Evolutionary conservation across 2,329 filamentous ascomycete genomes (phyloP).

Genomic region (Exophiala calicioides): DNA sequence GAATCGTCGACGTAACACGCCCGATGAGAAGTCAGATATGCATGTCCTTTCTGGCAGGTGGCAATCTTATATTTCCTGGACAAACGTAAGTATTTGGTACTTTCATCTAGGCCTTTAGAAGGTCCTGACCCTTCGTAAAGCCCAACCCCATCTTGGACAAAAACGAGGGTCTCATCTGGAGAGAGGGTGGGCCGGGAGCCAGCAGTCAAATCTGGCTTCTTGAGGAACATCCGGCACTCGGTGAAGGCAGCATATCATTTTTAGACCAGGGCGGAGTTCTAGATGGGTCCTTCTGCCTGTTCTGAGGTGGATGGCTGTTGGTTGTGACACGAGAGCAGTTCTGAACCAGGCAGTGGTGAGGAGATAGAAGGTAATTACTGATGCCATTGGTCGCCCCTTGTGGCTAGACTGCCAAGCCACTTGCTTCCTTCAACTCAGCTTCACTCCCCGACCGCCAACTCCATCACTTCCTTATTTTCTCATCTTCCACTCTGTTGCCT

Average conservation of each 20-base stretch:
- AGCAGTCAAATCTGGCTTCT: conserved; percentile 92
- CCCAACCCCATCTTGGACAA: conserved; percentile 96
- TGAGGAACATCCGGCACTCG: conserved; percentile 75
- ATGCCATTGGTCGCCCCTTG: no score
- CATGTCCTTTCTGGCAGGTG: conserved; percentile 91
- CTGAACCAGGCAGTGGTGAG: no score
- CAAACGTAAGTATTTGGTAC: conserved; percentile 3
- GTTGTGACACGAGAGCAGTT: no score
- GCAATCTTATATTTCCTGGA: conserved; percentile 89
- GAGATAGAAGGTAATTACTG: no score
- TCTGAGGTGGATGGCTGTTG: no score
- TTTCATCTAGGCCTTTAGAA: background rate
- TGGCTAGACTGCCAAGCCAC: no score
- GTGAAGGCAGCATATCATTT: conserved; percentile 20
- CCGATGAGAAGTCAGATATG: conserved; percentile 93
- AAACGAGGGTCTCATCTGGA: conserved; percentile 90
- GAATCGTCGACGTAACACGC: conserved; percentile 91
- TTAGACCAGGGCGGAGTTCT: background rate
- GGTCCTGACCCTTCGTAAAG: conserved; percentile 87
- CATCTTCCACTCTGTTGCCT: no score
- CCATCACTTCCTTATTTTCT: no score
- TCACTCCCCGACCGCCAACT: no score
- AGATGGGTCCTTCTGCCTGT: no score
- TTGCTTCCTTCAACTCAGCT: no score
- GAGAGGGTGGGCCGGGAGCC: conserved; percentile 89